A percentile compares a stretch with the other conserved stretches of the same genome.
These are phyloP conservation scores for Mollisiaceae sp. DNA, from an alignment of 2,329 filamentous ascomycete species.

Conservation along the genomic window DNA sequence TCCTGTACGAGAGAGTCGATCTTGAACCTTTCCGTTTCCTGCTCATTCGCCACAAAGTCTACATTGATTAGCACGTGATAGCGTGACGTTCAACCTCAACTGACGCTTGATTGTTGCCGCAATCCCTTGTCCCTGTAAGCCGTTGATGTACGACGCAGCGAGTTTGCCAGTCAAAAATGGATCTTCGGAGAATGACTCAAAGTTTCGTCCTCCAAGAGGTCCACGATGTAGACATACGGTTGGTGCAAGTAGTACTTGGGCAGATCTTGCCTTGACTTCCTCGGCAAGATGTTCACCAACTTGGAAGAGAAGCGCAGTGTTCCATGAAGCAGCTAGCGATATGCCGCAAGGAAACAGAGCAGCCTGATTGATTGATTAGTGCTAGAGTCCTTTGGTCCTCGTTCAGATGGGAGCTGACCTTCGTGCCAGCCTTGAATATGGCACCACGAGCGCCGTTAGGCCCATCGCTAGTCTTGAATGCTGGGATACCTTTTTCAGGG, in stretches of 20 bases:
- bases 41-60: slow-evolving; percentile 75
- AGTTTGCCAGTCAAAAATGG: slow-evolving; percentile 77
- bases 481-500: slow-evolving; percentile 65
- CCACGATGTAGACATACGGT: slow-evolving; percentile 84
- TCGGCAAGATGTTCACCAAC: slow-evolving; percentile 74
- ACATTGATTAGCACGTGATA: slow-evolving; percentile 11
- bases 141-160: slow-evolving; percentile 73
- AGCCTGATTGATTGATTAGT: slow-evolving; percentile 53
- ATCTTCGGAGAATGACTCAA: slow-evolving; percentile 87
- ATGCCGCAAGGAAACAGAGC: slow-evolving; percentile 81
- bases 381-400: neutral
- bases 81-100: slow-evolving; percentile 28
- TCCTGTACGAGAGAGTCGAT: slow-evolving; percentile 69
- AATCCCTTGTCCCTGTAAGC: slow-evolving; percentile 74
- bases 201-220: slow-evolving; percentile 82
- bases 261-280: slow-evolving; percentile 75
- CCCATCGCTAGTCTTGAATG: slow-evolving; percentile 71
- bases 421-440: slow-evolving; percentile 70
- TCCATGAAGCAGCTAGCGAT: slow-evolving; percentile 81
- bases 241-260: slow-evolving; percentile 75
- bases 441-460: slow-evolving; percentile 73
- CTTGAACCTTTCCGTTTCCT: slow-evolving; percentile 70
- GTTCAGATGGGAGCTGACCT: slow-evolving; percentile 46
- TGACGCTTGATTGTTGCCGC: slow-evolving; percentile 79
- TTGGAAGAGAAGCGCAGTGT: slow-evolving; percentile 69